phyloP scores from a whole-genome alignment of 2,329 filamentous ascomycete genomes.

The Verticillium dahliae region DNA sequence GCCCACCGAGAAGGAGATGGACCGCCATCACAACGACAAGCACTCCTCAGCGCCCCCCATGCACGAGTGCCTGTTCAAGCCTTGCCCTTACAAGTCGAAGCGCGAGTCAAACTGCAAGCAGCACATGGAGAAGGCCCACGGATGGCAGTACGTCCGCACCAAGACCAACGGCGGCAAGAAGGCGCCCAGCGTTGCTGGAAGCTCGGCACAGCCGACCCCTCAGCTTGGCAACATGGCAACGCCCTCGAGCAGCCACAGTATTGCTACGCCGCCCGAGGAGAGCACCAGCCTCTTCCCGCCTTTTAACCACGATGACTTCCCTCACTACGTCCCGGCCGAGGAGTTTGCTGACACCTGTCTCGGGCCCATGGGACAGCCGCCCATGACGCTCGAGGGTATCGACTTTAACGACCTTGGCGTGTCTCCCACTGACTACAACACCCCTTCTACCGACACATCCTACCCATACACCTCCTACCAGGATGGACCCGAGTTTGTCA shows the following conservation, averaged over 20 bases:
- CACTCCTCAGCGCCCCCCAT: conserved; percentile 75
- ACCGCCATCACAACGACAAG: conserved; percentile 94
- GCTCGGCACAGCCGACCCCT: conserved; percentile 47
- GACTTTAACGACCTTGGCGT: conserved; percentile 29
- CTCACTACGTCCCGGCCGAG: conserved; percentile 38
- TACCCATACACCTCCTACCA: conserved; percentile 51
- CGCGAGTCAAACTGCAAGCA: conserved; percentile 96
- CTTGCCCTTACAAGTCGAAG: conserved; percentile 91
- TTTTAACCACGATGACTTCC: conserved; percentile 33
- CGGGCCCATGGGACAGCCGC: conserved; percentile 18
- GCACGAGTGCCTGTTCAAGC: conserved; percentile 75
- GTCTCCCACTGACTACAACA: conserved; percentile 43
- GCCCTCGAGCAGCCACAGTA: conserved; percentile 52
- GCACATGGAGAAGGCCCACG: conserved; percentile 96
- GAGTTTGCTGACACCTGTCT: conserved; percentile 33
- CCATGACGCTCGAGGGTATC: conserved; percentile 31
- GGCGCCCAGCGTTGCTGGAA: conserved; percentile 33
- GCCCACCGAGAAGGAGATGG: conserved; percentile 96
- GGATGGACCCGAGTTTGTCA: conserved; percentile 54
- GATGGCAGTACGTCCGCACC: conserved; percentile 83
- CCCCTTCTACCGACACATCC: conserved; percentile 35
- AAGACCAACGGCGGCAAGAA: conserved; percentile 78
- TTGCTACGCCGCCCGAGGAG: conserved; percentile 53
- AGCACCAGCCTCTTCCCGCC: conserved; percentile 21
- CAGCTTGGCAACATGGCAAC: conserved; percentile 56